Conservation (phyloP, 179 eudicot genomes). For the Kewa caespitosa region DNA sequence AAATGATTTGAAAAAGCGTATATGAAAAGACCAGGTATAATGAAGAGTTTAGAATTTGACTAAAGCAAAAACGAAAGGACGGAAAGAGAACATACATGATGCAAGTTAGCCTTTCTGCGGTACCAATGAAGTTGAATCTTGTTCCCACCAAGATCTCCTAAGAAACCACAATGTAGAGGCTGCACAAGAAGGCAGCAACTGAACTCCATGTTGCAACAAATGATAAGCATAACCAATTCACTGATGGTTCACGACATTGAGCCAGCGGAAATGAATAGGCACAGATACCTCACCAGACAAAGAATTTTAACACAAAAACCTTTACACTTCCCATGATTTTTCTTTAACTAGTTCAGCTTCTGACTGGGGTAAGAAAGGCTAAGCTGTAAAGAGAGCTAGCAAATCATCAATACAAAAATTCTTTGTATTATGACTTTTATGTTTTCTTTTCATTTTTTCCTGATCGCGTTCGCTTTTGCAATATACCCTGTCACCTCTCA, state of each 20-base stretch:
- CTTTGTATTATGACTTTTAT: too few species aligned
- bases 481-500: too few species aligned
- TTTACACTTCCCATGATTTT: too few species aligned
- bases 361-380: too few species aligned
- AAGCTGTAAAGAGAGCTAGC: too few species aligned
- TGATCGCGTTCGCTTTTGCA: too few species aligned
- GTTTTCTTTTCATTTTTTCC: too few species aligned
- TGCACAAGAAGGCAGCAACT: constrained; percentile 27
- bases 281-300: too few species aligned
- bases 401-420: too few species aligned
- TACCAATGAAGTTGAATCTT: constrained; percentile 76
- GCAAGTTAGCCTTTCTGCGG: constrained; percentile 77
- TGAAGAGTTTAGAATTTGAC: background rate
- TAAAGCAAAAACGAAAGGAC: background rate
- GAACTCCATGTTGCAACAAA: background rate
- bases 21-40: background rate
- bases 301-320: too few species aligned
- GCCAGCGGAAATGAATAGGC: too few species aligned
- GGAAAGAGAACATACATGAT: constrained; percentile 59
- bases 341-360: too few species aligned
- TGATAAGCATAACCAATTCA: background rate
- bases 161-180: constrained; percentile 93
- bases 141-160: constrained; percentile 89
- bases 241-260: background rate
- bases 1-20: background rate